Evolutionary conservation across 2,329 filamentous ascomycete genomes (phyloP), one percentile per base, ranked within the genome.

Genomic region (Harringtonia aguacate): DNA sequence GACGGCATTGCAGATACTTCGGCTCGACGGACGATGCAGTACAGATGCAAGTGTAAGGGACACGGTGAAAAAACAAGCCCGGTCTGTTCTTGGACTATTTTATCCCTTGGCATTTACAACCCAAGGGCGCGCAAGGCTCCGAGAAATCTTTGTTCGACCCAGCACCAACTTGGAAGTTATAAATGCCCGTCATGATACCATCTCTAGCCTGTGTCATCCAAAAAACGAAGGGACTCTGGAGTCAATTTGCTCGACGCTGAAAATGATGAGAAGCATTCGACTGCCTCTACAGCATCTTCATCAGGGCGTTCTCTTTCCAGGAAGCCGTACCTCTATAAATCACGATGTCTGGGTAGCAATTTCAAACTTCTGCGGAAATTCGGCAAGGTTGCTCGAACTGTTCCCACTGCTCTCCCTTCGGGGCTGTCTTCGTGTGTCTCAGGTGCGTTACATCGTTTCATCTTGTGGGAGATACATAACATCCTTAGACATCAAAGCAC

Each of bases 81-180:
- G 92, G 1, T 97, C 86, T 0, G 65, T 95, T 1, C 95, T 84
- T 58, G 89, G 86, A 0, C 66, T 97, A 0, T 94, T 95, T 48
- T 78, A 83, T 46, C 70, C 78, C 44, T 66, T 92, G 27, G 79
- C 84, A 22, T 74, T 74, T 44, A 95, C 88, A 4, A 73, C 84
- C 1, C 88, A 95, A 58, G 92, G 92, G 1, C 86, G 79, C 52
- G 57, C 66, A 22, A 72, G 75, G 36, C 69, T 98, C 6, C 81
- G 85, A n/a, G 81, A 86, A 53, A 74, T 84, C 41, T 92, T 98
- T 52, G 65, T 95, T 8, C 79, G 84, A 0, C 92, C 92, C 20
- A 86, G 79, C 27, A 67, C 81, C 22, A 74, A 92, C 47, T 57
- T 85, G 1, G 60, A 69, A 1, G 55, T 81, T 6, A 92, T 98